These are phyloP conservation scores for Wickerhamiella domercqiae DNA, from an alignment of 805 yeast species.

Conservation along the genomic window DNA sequence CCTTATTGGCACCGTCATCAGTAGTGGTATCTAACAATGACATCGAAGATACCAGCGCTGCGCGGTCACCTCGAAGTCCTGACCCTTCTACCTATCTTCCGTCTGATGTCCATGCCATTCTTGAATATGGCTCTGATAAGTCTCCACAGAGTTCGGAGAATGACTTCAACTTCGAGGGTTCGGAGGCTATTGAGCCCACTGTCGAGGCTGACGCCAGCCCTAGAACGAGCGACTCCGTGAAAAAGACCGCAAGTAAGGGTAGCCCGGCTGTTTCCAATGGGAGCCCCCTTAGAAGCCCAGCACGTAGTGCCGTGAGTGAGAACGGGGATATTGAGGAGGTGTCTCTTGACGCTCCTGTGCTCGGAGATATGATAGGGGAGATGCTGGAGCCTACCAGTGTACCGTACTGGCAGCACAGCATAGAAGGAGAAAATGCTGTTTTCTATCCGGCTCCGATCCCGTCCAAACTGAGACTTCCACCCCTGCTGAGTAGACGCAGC, in stretches of 20 bases:
- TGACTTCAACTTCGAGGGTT: neutral
- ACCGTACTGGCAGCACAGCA: constrained; percentile 37
- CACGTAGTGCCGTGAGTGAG: neutral
- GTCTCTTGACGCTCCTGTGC: no score
- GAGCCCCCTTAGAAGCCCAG: neutral
- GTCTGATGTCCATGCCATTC: neutral
- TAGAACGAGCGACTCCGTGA: neutral
- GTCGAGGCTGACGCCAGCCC: neutral
- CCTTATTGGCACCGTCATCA: no score
- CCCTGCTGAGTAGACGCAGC: constrained; percentile 18
- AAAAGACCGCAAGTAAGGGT: neutral
- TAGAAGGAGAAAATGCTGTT: neutral
- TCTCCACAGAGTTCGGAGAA: neutral
- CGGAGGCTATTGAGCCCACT: no score
- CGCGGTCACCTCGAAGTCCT: neutral
- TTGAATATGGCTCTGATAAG: neutral
- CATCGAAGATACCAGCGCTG: no score
- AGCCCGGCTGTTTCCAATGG: neutral
- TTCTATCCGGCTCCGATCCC: constrained; percentile 27
- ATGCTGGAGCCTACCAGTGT: constrained; percentile 37
- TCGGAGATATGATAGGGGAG: no score
- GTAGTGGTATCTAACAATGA: no score
- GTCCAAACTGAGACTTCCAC: constrained; percentile 22
- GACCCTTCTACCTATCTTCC: neutral
- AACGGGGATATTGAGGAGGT: neutral